These are phyloP conservation scores for Moricandia arvensis DNA, from an alignment of 345 rosid genomes.

Conservation along the genomic window DNA sequence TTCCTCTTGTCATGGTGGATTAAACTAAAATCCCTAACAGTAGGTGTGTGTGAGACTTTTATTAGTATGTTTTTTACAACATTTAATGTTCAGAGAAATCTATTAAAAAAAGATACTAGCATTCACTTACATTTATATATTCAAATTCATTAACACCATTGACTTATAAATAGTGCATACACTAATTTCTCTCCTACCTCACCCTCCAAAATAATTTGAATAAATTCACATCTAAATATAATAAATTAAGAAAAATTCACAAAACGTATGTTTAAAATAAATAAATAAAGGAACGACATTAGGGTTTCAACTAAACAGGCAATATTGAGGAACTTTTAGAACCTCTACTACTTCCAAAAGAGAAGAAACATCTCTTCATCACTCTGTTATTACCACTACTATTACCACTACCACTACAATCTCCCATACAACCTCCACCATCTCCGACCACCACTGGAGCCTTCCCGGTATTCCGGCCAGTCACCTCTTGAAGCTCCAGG, in stretches of 20 bases:
- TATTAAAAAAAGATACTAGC: no score
- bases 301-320: slow-evolving; percentile 56
- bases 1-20: no score
- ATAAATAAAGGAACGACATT: not conserved
- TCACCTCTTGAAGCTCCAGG: slow-evolving; percentile 60
- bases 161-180: slow-evolving; percentile 6
- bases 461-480: slow-evolving; percentile 41
- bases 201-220: slow-evolving; percentile 12
- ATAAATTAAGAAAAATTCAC: not conserved
- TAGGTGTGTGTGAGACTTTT: no score
- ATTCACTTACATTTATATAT: no score
- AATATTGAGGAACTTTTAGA: slow-evolving; percentile 64
- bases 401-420: slow-evolving; percentile 16
- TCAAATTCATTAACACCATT: slow-evolving; percentile 6
- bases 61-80: no score
- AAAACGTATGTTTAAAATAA: not conserved
- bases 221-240: not conserved
- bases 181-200: not conserved
- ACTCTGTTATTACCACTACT: slow-evolving; percentile 36
- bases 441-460: slow-evolving; percentile 20
- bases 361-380: slow-evolving; percentile 66
- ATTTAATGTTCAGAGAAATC: no score
- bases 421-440: slow-evolving; percentile 28
- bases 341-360: slow-evolving; percentile 63
- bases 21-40: no score